Base-by-base conservation (phyloP, 305 asterid genomes). In the Petunia hybrid region DNA sequence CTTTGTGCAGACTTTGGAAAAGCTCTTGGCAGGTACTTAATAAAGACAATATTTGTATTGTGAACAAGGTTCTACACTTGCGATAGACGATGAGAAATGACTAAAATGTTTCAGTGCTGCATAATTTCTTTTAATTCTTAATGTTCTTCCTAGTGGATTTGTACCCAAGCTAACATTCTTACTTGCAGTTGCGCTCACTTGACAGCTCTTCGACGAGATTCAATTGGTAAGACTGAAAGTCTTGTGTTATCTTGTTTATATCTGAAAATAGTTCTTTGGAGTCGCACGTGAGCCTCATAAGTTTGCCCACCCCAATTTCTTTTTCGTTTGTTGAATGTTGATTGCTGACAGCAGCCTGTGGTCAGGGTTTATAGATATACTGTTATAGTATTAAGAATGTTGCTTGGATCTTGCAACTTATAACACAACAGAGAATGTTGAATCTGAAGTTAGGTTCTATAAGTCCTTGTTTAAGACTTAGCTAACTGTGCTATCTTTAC, bases 1-100 rank as follows among this genome's bases (percentile, higher is more conserved):
- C 97, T 95, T 66, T 93, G 97, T 83, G 97, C 97, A 65, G 99
- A 95, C 90, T 90, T 93, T 77, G 98, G 97, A 64, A 95, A 93
- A 89, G 89, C 93, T 70, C 89, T 92, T 6, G 91, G 95, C 85
- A 95, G 97, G 98, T 95, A 87, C 56, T 40, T 60, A 83, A 46
- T 77, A 31, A 6, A 78, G 36, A 13, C 64, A 42, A 36, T 68
- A 76, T 57, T 70, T 31, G 74, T 10, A 78, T 63, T 43, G 81
- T 61, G 8, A 10, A 51, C 69, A n/a, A 22, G 31, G 39, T 16
- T 73, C 64, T 59, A 60, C 56, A 35, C 42, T 40, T 69, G 62
- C 70, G 39, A 60, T 60, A 14, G 56, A 40, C 40, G 14, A 67
- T 60, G 78, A 41, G 68, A 16, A 57, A 81, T 45, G 8, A 39